Evolutionary conservation across 2,329 filamentous ascomycete species (phyloP).

Genomic region (Berkeleyomyces basicola): DNA sequence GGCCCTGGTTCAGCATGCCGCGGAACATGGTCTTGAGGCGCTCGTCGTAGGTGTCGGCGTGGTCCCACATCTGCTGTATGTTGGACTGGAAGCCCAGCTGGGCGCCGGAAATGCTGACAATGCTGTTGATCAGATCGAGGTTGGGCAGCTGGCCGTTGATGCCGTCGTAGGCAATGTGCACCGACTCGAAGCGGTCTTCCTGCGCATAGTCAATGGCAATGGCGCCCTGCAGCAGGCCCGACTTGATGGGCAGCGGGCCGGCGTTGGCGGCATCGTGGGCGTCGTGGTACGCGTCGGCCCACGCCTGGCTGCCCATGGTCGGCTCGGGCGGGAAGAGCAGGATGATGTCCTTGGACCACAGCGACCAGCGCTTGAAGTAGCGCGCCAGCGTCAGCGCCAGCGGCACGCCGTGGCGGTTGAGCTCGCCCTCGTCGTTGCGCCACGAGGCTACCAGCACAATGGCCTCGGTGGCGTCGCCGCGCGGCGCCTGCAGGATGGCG

Average conservation of each 20-base stretch:
- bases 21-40: constrained; percentile 76
- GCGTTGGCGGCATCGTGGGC: constrained; percentile 58
- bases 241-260: constrained; percentile 69
- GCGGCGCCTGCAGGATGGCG: constrained; percentile 78
- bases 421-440: constrained; percentile 59
- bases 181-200: constrained; percentile 65
- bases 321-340: constrained; percentile 80
- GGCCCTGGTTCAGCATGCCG: constrained; percentile 81
- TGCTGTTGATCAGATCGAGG: constrained; percentile 87
- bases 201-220: constrained; percentile 87
- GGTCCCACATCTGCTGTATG: constrained; percentile 79
- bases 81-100: constrained; percentile 81
- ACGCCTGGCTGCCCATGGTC: constrained; percentile 78
- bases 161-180: constrained; percentile 89
- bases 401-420: constrained; percentile 78
- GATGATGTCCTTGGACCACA: constrained; percentile 98
- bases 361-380: constrained; percentile 96
- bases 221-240: constrained; percentile 80
- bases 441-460: constrained; percentile 85
- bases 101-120: constrained; percentile 68
- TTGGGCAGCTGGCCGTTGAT: constrained; percentile 93
- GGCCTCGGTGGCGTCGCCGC: constrained; percentile 91
- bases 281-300: constrained; percentile 96
- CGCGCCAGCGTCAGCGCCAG: constrained; percentile 73
- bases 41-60: constrained; percentile 61